phyloP scores from a whole-genome alignment of 768 basidiomycete species.

The Arthromyces matolae region DNA sequence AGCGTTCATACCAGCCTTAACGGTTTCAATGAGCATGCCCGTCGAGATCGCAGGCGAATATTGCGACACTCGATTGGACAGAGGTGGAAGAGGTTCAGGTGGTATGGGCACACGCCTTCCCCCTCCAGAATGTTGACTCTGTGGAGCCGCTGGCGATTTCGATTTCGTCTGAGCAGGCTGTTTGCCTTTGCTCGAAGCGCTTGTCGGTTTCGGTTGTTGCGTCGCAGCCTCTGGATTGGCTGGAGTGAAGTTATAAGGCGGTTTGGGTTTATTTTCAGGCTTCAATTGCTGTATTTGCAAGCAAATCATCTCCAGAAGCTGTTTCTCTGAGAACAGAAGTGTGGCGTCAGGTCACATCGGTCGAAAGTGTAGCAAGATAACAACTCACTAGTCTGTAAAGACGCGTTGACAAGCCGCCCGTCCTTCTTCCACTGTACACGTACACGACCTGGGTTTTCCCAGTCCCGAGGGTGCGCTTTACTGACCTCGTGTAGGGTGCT shows the following conservation, averaged over 20 bases:
- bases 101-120: constrained; percentile 62
- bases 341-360: neutral
- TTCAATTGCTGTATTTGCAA: constrained; percentile 70
- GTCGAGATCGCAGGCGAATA: constrained; percentile 77
- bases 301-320: constrained; percentile 70
- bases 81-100: constrained; percentile 69
- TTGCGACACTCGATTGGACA: constrained; percentile 71
- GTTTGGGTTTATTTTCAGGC: constrained; percentile 64
- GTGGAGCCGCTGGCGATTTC: constrained; percentile 35
- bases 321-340: constrained; percentile 63
- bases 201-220: constrained; percentile 28
- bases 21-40: constrained; percentile 76
- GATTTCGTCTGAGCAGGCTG: constrained; percentile 44
- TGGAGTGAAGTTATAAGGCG: constrained; percentile 48
- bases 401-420: constrained; percentile 56
- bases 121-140: constrained; percentile 27
- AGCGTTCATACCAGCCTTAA: constrained; percentile 83
- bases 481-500: constrained; percentile 83
- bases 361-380: neutral
- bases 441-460: constrained; percentile 97
- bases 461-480: constrained; percentile 92
- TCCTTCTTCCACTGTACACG: constrained; percentile 91
- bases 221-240: constrained; percentile 26
- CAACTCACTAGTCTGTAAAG: constrained; percentile 72
- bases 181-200: constrained; percentile 46